Evolutionary conservation across 441 rosid genomes (phyloP).

Genomic region (Hura crepitans): DNA sequence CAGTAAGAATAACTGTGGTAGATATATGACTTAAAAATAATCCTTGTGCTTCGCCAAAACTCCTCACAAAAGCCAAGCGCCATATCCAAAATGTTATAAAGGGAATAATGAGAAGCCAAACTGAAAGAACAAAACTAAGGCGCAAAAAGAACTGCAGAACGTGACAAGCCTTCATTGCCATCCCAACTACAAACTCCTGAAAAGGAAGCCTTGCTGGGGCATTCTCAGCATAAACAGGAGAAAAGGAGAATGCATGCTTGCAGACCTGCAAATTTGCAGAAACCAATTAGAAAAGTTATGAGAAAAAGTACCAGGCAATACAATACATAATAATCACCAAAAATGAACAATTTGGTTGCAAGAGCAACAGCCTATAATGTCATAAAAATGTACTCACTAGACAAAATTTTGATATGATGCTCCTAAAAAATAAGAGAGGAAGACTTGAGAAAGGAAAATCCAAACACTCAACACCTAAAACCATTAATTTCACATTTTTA

Average conservation of each 20-base stretch:
- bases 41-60: constrained; percentile 89
- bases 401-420: neutral
- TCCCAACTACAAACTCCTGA: constrained; percentile 94
- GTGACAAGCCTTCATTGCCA: constrained; percentile 89
- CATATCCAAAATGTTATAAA: constrained; percentile 98
- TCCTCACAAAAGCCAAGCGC: constrained; percentile 92
- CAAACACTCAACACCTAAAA: neutral
- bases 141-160: constrained; percentile 90
- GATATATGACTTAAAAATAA: constrained; percentile 90
- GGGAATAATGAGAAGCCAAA: constrained; percentile 96
- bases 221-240: constrained; percentile 93
- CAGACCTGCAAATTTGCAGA: constrained; percentile 59
- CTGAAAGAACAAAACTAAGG: constrained; percentile 91
- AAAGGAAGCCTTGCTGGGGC: constrained; percentile 97
- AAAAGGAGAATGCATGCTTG: constrained; percentile 93
- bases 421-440: neutral
- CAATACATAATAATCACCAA: neutral
- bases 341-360: neutral
- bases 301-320: neutral
- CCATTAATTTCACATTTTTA: neutral
- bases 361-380: neutral
- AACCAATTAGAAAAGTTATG: constrained; percentile 1
- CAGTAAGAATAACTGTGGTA: constrained; percentile 82
- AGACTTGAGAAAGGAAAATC: neutral
- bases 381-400: neutral